Evolutionary conservation across 352 stramenopile genomes (phyloP).

Genomic region (Phytophthora foliorum): DNA sequence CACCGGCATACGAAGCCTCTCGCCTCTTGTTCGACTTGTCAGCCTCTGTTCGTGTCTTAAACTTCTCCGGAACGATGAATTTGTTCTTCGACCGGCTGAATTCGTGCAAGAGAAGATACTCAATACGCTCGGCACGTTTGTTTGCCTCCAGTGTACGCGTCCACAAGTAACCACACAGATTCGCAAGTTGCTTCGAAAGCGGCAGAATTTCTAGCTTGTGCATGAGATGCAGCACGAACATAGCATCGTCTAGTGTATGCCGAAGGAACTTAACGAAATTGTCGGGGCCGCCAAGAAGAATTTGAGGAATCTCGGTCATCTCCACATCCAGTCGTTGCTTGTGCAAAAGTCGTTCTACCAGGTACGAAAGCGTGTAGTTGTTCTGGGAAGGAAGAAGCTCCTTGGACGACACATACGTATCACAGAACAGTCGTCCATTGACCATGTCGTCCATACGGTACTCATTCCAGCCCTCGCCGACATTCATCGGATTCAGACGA

Average conservation of each 20-base stretch:
- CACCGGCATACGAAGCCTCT: slow-evolving; percentile 97
- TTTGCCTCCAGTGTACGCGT: slow-evolving; percentile 95
- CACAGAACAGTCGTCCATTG: slow-evolving; percentile 96
- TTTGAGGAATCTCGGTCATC: slow-evolving; percentile 96
- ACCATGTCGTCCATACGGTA: slow-evolving; percentile 91
- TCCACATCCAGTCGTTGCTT: slow-evolving; percentile 94
- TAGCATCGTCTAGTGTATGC: slow-evolving; percentile 97
- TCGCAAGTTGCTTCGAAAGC: slow-evolving; percentile 98
- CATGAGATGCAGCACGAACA: slow-evolving; percentile 97
- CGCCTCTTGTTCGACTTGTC: slow-evolving; percentile 68
- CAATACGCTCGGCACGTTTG: slow-evolving; percentile 98
- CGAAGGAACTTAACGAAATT: slow-evolving; percentile 95
- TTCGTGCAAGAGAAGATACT: slow-evolving; percentile 99
- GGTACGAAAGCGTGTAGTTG: slow-evolving; percentile 97
- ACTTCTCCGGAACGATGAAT: slow-evolving; percentile 98
- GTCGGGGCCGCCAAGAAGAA: slow-evolving; percentile 86
- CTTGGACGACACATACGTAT: slow-evolving; percentile 98
- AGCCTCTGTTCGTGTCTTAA: slow-evolving; percentile 71
- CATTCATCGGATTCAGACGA: slow-evolving; percentile 79
- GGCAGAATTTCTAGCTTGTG: slow-evolving; percentile 99
- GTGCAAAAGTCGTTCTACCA: slow-evolving; percentile 93
- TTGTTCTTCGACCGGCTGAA: slow-evolving; percentile 96
- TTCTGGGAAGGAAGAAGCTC: slow-evolving; percentile 98
- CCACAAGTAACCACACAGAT: slow-evolving; percentile 99
- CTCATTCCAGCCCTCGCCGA: slow-evolving; percentile 89